Evolutionary conservation across 805 yeast genomes (phyloP), one percentile per base, ranked within the genome.

Genomic region (Ogataea kodamae): DNA sequence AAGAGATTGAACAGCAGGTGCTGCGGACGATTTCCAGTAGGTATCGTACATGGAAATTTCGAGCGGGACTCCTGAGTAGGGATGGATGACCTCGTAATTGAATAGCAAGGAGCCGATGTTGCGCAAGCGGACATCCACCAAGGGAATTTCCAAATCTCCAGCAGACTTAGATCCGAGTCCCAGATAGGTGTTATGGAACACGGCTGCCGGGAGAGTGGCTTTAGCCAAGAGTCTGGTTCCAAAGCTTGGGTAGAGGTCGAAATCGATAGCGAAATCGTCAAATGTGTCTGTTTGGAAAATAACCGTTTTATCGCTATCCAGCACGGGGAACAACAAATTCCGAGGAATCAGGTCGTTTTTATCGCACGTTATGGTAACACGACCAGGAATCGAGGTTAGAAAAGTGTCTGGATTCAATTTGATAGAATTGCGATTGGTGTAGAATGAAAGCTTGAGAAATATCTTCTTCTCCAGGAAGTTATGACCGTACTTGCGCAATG

Each of bases 31-130:
- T 59, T 89, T 92, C 98, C 98, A 90, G 61, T 90, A 90, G 0
- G 97, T 90, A 52, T 89, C 97, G 55, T 84, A 88, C 62, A 87
- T 86, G 8, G 95, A 80, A 25, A 94, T 82, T 57, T 89, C 97
- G 39, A 90, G 64, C 4, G 95, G 81, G 0, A 62, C 64, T 5
- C 96, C 97, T 5, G 79, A 68, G 54, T 81, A 92, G n/a, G 98
- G 97, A 55, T 79, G 78, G 31, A 90, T 85, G 3, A 90, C 74
- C 50, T 86, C 89, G 60, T 78, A 87, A 42, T 76, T 74, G 59
- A 89, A 83, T 22, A 71, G 70, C 26, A 90, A 60, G 39, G 80
- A 82, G 9, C 98, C 98, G 40, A 89, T 81, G 37, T 81, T 78
- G 48, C 83, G 77, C 47, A 90, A 64, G 47, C 96, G 69, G 24